Base-by-base conservation (phyloP, 192 early-diverging fungal species). In the Rhizophagus prolifer region DNA sequence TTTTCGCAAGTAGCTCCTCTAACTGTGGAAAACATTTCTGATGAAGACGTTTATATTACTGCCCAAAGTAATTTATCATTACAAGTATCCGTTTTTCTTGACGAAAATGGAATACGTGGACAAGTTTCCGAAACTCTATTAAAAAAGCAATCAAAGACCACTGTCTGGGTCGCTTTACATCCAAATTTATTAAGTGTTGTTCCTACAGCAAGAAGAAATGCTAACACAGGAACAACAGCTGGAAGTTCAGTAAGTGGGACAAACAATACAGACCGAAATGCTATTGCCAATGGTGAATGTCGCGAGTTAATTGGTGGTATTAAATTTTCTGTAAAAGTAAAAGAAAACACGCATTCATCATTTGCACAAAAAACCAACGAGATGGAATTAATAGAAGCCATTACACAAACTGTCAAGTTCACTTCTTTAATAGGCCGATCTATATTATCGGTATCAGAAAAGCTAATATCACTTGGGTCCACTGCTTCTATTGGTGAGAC, bases 241-340 rank as follows among this genome's bases (percentile, higher is more conserved):
- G 59, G 54, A 2, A 63, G 72, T 30, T 75, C 54, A 64, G 46
- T 70, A 50, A 28, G 9, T 0, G 50, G 76, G 28, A 58, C 78
- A 12, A 62, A 64, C 9, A 58, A 34, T 38, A 61, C 70, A 41
- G 83, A 82, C 12, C 70, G 78, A 1, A 79, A 83, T 65, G 75
- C 70, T 1, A 66, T 66, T 16, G 61, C 80, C 1, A 80, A 69
- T 60, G 75, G 85, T 16, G 88, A 90, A 61, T 90, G 86, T 75
- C 82, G 94, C 23, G 88, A 83, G 23, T 82, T 96, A 44, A 88
- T 96, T 31, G 95, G 95, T 65, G 95, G 95, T 6, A 91, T 96
- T 64, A 86, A 89, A 69, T 96, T 96, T 65, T 79, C 88, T 16
- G 86, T 93, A 2, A 88, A 79, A 64, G 79, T 85, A 4, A 83